These are phyloP conservation scores for Pyronema omphalodes DNA, from an alignment of 495 filamentous ascomycete species.

Conservation along the genomic window DNA sequence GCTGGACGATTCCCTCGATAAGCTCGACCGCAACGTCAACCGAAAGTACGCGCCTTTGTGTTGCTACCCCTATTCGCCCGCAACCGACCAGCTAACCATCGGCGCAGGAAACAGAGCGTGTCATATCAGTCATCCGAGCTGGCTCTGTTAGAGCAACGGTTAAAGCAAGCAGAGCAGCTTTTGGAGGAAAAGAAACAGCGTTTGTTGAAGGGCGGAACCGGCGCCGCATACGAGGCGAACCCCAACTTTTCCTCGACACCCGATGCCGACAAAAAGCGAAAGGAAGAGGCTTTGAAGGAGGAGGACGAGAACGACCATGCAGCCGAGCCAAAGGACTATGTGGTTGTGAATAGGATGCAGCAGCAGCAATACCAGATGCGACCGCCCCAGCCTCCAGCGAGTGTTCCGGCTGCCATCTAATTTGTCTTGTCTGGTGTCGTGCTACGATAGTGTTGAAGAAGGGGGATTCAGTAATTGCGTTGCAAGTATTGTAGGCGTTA, in stretches of 20 bases:
- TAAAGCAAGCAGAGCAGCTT: conserved; percentile 69
- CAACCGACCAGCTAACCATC: conserved; percentile 12
- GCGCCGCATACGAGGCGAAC: conserved; percentile 9
- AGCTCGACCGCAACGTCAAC: conserved; percentile 58
- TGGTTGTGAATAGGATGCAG: conserved; percentile 19
- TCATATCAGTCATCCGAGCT: conserved; percentile 59
- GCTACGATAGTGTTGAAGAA: too few relatives aligned
- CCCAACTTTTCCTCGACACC: conserved; percentile 9
- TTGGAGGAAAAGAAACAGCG: conserved; percentile 37
- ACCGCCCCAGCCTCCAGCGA: conserved; percentile 20
- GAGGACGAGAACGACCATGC: conserved; percentile 1
- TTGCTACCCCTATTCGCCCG: conserved; percentile 5
- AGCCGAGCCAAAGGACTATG: conserved; percentile 11
- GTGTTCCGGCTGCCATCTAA: conserved; percentile 11
- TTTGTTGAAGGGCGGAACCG: conserved; percentile 7
- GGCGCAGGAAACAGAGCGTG: conserved; percentile 48
- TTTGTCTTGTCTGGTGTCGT: not conserved
- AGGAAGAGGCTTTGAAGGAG: conserved; percentile 9
- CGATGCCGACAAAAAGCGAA: conserved; percentile 9
- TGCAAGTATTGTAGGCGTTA: too few relatives aligned
- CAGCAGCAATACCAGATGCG: conserved; percentile 16
- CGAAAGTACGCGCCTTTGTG: conserved; percentile 50
- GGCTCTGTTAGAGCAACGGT: conserved; percentile 61
- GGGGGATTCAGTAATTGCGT: too few relatives aligned
- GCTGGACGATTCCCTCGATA: conserved; percentile 59